Evolutionary conservation across 2,329 filamentous ascomycete species (phyloP).

Genomic region (Penicillium janthinellum): DNA sequence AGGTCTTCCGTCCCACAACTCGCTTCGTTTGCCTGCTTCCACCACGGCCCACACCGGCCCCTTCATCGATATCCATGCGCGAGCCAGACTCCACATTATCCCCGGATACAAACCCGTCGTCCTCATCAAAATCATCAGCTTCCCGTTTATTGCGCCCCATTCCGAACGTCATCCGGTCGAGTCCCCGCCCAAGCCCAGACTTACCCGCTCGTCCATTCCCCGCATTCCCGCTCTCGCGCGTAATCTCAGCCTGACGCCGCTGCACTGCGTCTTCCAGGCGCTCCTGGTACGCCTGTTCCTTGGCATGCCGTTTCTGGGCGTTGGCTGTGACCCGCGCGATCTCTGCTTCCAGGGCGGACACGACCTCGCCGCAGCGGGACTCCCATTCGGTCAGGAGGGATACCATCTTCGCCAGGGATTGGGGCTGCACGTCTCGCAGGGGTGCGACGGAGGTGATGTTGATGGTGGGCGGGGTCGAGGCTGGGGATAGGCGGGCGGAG

Average conservation of each 20-base stretch:
- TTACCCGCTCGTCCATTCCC: constrained; percentile 13
- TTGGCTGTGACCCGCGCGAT: constrained; percentile 66
- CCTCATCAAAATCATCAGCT: constrained; percentile 42
- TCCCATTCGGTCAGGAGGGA: constrained; percentile 73
- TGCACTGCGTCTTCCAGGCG: constrained; percentile 53
- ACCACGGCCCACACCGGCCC: constrained; percentile 28
- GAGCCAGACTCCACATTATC: constrained; percentile 32
- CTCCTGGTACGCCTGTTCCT: constrained; percentile 52
- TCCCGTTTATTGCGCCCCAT: constrained; percentile 44
- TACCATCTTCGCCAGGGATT: constrained; percentile 69
- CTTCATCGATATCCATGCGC: constrained; percentile 46
- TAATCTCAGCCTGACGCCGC: constrained; percentile 36
- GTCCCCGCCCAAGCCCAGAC: constrained; percentile 9
- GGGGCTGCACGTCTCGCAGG: constrained; percentile 79
- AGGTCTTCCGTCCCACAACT: constrained; percentile 40
- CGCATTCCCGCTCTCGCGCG: neutral
- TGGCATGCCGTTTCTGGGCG: constrained; percentile 57
- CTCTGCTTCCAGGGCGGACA: constrained; percentile 74
- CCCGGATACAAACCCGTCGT: constrained; percentile 40
- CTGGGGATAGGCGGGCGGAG: constrained; percentile 81
- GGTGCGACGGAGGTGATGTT: constrained; percentile 79
- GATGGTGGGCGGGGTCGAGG: constrained; percentile 73
- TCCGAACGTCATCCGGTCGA: constrained; percentile 16
- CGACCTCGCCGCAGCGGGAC: constrained; percentile 71
- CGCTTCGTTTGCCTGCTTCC: constrained; percentile 39